Evolutionary conservation across 345 rosid genomes (phyloP), one percentile per base, ranked within the genome.

Genomic region (Eucalyptus rudis): DNA sequence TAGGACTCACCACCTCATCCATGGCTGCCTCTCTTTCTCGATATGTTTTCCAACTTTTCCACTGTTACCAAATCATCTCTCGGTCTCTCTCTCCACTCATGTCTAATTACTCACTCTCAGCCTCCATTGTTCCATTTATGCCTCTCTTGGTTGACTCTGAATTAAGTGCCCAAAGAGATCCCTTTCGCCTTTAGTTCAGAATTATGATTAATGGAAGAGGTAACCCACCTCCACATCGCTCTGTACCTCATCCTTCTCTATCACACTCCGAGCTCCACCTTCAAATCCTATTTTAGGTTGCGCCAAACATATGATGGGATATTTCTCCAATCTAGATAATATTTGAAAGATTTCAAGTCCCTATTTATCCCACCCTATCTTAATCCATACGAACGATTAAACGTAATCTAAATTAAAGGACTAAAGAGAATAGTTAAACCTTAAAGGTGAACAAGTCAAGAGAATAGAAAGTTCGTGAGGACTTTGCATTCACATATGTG

Each of bases 331-430:
- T 56, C 6, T 1, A 22, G 13, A 56, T 22, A 1, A 56, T 56
- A 56, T 56, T 9, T 10, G 13, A 25, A 56, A 25, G 62, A 56
- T 56, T 56, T 56, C 6, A 56, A 56, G 12, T 56, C 29, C 13
- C 3, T 24, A 20, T 22, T 10, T 56, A 56, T 56, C 29, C 13
- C 29, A 24, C 4, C 29, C 3, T 22, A 56, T 56, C 29, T 56
- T 25, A 22, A 24, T 56, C 1, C 1, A 24, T 56, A 0, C 13
- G 0, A 56, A 56, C 0, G 13, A 24, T 3, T 2, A 24, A 10
- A 24, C 6, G 1, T 10, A 56, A 56, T 10, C 6, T 22, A 56
- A 56, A 25, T 24, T 22, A 56, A 56, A 56, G 27, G 62, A 56
- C 3, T 1, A 22, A 56, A 56, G 62, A 24, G 1, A 24, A 56